Evolutionary conservation across 1,139 yeast species (phyloP).

Genomic region (Suhomyces bribrorum): DNA sequence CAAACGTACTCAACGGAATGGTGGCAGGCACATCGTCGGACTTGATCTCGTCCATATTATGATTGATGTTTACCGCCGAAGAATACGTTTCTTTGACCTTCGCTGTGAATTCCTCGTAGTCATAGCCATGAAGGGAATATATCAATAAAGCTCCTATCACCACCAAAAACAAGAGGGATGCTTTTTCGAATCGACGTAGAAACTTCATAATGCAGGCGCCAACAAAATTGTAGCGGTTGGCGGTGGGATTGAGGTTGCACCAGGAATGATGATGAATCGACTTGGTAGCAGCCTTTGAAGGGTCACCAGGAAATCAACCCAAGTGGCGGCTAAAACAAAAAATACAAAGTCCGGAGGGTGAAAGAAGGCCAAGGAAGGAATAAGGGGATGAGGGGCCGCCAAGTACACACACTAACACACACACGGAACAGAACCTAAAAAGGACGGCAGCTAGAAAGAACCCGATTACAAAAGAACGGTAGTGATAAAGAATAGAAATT

Average conservation of each 20-base stretch:
- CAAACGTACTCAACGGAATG: conserved; percentile 1
- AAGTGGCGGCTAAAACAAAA: no score
- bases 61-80: conserved; percentile 2
- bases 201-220: conserved; percentile 4
- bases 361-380: no score
- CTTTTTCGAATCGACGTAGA: conserved; percentile 6
- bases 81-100: conserved; percentile 2
- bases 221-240: neutral
- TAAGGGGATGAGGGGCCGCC: no score
- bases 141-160: conserved; percentile 1
- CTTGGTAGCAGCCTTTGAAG: no score
- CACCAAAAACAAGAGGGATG: conserved; percentile 2
- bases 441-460: no score
- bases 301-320: no score
- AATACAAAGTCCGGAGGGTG: no score
- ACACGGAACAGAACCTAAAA: no score
- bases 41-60: conserved; percentile 5
- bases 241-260: neutral
- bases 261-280: neutral
- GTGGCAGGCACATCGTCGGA: conserved; percentile 2
- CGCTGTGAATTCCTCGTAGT: conserved; percentile 4
- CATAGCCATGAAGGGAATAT: conserved; percentile 5
- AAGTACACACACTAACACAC: neutral
- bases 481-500: no score
- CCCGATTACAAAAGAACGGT: no score